Conservation (phyloP, 139 green algal genomes). For the Ettlia oleoabundans region DNA sequence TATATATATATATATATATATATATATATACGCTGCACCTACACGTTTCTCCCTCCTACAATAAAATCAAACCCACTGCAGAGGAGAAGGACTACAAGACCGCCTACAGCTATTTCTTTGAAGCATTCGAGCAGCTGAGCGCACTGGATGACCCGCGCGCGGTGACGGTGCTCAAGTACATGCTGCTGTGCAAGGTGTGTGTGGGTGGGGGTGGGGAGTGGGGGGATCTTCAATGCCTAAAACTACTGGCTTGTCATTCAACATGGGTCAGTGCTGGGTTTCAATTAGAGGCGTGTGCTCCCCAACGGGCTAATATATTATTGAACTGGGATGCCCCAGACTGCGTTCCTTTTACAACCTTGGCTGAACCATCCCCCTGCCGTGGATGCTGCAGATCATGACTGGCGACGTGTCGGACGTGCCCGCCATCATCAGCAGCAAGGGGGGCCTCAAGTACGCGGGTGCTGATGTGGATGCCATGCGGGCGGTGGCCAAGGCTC, state of each 20-base stretch:
- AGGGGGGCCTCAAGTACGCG: conserved; percentile 92
- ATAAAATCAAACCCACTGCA: too few species aligned
- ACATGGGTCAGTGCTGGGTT: too few species aligned
- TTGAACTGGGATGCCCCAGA: too few species aligned
- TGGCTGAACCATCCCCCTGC: background rate
- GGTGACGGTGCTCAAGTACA: conserved; percentile 94
- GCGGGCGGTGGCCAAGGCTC: conserved; percentile 86
- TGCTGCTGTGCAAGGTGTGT: conserved; percentile 95
- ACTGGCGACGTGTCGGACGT: conserved; percentile 76
- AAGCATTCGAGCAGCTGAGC: conserved; percentile 92
- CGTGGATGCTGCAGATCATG: conserved; percentile 51
- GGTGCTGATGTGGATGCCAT: conserved; percentile 93
- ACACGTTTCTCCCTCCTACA: too few species aligned
- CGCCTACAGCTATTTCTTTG: conserved; percentile 98
- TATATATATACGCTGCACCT: too few species aligned
- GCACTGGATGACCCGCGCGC: conserved; percentile 86
- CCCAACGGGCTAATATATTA: too few species aligned
- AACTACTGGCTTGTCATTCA: too few species aligned
- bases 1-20: too few species aligned
- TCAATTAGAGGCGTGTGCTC: too few species aligned
- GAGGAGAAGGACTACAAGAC: conserved; percentile 99
- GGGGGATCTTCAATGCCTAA: too few species aligned
- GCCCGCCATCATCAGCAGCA: conserved; percentile 86
- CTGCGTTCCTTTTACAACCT: too few species aligned
- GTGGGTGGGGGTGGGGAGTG: too few species aligned